These are phyloP conservation scores for Penicillium pulvis DNA, from an alignment of 495 filamentous ascomycete species.

Conservation along the genomic window DNA sequence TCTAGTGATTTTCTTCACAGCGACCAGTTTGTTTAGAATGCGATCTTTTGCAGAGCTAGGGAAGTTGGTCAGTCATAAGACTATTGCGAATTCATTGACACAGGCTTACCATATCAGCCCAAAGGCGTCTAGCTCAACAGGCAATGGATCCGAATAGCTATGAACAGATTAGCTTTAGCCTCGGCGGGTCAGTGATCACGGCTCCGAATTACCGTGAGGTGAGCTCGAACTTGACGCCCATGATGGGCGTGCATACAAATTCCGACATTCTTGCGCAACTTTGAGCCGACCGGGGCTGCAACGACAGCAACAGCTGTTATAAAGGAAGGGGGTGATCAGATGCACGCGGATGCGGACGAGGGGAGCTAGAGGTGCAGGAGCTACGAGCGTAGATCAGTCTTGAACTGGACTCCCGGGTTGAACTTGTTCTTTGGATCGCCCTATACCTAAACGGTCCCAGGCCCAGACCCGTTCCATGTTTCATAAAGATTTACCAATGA, in stretches of 20 bases:
- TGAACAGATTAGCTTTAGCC: background rate
- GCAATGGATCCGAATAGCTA: conserved; percentile 11
- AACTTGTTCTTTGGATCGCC: background rate
- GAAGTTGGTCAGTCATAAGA: background rate
- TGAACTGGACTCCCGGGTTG: background rate
- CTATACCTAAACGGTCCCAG: background rate
- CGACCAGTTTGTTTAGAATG: conserved; percentile 67
- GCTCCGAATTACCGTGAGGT: conserved; percentile 4
- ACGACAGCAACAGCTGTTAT: no score
- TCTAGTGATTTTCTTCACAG: conserved; percentile 97
- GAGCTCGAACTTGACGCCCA: conserved; percentile 13
- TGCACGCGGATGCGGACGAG: background rate
- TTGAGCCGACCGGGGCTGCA: background rate
- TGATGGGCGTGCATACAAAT: conserved; percentile 3
- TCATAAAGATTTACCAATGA: background rate
- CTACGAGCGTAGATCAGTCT: background rate
- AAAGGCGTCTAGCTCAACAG: conserved; percentile 10
- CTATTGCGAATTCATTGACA: background rate
- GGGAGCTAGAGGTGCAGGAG: background rate
- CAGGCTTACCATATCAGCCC: conserved; percentile 11
- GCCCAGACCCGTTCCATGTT: background rate
- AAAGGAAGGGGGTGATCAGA: background rate
- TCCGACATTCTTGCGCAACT: conserved; percentile 8
- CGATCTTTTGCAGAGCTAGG: conserved; percentile 20
- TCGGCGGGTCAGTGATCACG: background rate